Evolutionary conservation across 192 early-diverging fungal genomes (phyloP), one percentile per base, ranked within the genome.

Genomic region (Funneliformis geosporum): DNA sequence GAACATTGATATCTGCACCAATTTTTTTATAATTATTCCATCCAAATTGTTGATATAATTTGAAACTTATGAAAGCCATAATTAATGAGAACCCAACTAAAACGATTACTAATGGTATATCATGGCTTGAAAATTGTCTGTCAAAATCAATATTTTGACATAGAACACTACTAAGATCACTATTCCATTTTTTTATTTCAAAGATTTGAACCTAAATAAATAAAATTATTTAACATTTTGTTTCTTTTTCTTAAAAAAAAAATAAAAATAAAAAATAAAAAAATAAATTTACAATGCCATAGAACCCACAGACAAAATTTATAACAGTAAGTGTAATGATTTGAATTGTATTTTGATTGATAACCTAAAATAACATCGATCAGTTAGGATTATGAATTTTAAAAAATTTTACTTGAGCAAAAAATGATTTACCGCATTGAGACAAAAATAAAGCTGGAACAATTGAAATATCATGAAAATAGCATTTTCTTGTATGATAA

Each of bases 1-100:
- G 84, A 66, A 89, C 90, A 72, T 84, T 84, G 18, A 89, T 86
- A 76, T 91, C 89, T 11, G 90, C 89, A 43, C 90, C 89, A 81
- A 92, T 91, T 80, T 86, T 86, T 72, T 87, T 89, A 83, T 88
- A 89, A 43, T 89, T 88, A 46, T 82, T 84, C 89, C 90, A 91
- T 28, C 91, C 85, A 80, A 88, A 87, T 60, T 87, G 82, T 33
- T 80, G 83, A 61, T 84, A 88, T 6, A 88, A 79, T 55, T 88
- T 90, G 73, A 86, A 90, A 60, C 89, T 86, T 21, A 89, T 68
- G 39, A 84, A 84, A 7, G 82, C 75, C 79, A 90, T 90, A 60
- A 82, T 80, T 4, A 85, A 40, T 0, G 80, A 81, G 75, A 89
- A 89, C 7, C 90, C 50, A 27, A 83, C 64, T 83, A 89, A 91